phyloP scores from a whole-genome alignment of 306 rosid genomes.

The Cicer judaicum region DNA sequence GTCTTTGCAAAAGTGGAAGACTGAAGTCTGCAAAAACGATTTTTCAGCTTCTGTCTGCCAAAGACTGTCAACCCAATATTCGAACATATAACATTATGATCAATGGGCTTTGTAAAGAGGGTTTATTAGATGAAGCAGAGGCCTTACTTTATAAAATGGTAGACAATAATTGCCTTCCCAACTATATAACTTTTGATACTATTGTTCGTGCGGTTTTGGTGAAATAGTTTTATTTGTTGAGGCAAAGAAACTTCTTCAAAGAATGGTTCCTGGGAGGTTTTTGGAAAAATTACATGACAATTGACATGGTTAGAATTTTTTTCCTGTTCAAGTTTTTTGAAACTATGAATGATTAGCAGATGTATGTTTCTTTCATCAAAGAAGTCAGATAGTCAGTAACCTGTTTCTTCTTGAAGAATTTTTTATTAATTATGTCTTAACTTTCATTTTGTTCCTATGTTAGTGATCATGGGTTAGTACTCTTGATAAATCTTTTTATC shows the following conservation, averaged over 20 bases:
- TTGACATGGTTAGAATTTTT: constrained; percentile 23
- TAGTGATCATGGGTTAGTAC: neutral
- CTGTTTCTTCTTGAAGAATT: constrained; percentile 26
- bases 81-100: constrained; percentile 50
- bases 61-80: constrained; percentile 43
- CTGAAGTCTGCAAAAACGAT: constrained; percentile 32
- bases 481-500: neutral
- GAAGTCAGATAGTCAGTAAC: neutral
- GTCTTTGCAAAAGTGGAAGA: constrained; percentile 49
- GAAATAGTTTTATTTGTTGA: constrained; percentile 19
- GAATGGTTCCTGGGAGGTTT: constrained; percentile 31
- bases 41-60: constrained; percentile 37
- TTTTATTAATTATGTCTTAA: neutral
- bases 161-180: constrained; percentile 40
- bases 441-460: neutral
- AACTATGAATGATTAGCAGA: neutral
- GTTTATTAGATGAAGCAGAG: constrained; percentile 46
- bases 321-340: constrained; percentile 9
- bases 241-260: constrained; percentile 25
- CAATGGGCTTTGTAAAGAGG: constrained; percentile 45
- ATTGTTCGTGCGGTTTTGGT: constrained; percentile 39
- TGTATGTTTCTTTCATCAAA: constrained; percentile 24
- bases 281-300: constrained; percentile 15
- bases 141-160: constrained; percentile 45
- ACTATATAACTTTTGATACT: constrained; percentile 43